Evolutionary conservation across 345 rosid species (phyloP).

Genomic region (Triadica sebifera): DNA sequence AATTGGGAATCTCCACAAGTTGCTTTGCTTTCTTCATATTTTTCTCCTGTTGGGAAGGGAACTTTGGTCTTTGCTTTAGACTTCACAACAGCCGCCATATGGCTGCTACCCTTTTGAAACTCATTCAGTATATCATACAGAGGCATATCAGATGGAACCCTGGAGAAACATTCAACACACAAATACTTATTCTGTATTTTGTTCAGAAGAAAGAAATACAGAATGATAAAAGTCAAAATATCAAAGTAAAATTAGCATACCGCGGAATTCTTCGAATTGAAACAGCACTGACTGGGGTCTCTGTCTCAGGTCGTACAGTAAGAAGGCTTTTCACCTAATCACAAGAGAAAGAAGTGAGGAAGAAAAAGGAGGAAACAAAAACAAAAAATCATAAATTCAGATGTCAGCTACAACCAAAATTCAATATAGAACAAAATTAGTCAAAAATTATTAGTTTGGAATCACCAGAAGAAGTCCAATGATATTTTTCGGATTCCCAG

Average conservation of each 20-base stretch:
- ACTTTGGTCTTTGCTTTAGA: constrained; percentile 56
- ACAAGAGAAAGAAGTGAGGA: constrained; percentile 4
- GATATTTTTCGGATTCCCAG: constrained; percentile 78
- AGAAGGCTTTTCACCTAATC: constrained; percentile 90
- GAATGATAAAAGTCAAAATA: background rate
- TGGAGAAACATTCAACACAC: constrained; percentile 29
- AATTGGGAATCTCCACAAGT: constrained; percentile 38
- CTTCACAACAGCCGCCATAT: constrained; percentile 98
- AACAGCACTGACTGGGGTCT: constrained; percentile 86
- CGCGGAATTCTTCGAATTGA: constrained; percentile 91
- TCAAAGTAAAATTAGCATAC: constrained; percentile 31
- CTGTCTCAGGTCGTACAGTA: constrained; percentile 94
- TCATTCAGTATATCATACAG: constrained; percentile 90
- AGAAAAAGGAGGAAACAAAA: background rate
- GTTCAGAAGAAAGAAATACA: background rate
- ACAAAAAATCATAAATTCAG: constrained; percentile 3
- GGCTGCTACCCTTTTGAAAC: constrained; percentile 99
- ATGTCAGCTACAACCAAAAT: constrained; percentile 6
- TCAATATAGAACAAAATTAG: background rate
- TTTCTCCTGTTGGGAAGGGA: constrained; percentile 42
- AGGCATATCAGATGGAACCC: constrained; percentile 99
- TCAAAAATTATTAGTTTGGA: constrained; percentile 16
- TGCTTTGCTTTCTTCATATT: constrained; percentile 37
- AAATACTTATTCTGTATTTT: constrained; percentile 4
- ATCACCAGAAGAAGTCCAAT: constrained; percentile 89